Percentiles rank a stretch among this genome's conserved stretches.
These are phyloP conservation scores for Wallacemonas rigidus DNA, from an alignment of 208 protist species.

Conservation along the genomic window DNA sequence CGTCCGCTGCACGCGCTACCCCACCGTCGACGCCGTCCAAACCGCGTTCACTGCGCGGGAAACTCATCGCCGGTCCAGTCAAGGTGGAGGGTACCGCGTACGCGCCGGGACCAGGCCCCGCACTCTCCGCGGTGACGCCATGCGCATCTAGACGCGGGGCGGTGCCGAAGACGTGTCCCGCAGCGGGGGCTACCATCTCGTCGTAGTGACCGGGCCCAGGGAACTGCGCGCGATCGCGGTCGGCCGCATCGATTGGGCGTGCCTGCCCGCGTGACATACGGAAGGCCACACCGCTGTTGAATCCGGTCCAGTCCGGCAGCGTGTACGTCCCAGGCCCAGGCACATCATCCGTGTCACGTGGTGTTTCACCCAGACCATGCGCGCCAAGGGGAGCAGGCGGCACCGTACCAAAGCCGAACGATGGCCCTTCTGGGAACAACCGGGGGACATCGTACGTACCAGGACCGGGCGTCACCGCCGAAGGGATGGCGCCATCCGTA, in stretches of 20 bases:
- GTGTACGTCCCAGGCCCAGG: conserved; percentile 28
- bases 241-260: not conserved
- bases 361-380: too few relatives aligned
- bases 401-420: conserved; percentile 7
- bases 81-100: conserved; percentile 13
- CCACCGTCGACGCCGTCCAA: not conserved
- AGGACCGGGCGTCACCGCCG: conserved; percentile 13
- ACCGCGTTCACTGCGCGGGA: not conserved
- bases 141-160: conserved; percentile 12
- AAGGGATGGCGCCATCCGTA: conserved; percentile 22
- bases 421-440: conserved; percentile 7
- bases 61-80: not conserved
- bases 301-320: not conserved
- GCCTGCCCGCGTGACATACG: not conserved
- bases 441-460: conserved; percentile 26
- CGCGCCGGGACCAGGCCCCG: conserved; percentile 22
- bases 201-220: conserved; percentile 36
- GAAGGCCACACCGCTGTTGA: not conserved
- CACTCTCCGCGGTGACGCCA: not conserved
- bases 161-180: conserved; percentile 24
- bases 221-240: not conserved
- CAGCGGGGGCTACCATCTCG: not conserved
- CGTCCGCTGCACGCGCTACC: not conserved
- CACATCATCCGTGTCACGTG: not conserved
- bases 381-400: not conserved